Conservation (phyloP, 352 stramenopile genomes). For the Globisporangium polare region DNA sequence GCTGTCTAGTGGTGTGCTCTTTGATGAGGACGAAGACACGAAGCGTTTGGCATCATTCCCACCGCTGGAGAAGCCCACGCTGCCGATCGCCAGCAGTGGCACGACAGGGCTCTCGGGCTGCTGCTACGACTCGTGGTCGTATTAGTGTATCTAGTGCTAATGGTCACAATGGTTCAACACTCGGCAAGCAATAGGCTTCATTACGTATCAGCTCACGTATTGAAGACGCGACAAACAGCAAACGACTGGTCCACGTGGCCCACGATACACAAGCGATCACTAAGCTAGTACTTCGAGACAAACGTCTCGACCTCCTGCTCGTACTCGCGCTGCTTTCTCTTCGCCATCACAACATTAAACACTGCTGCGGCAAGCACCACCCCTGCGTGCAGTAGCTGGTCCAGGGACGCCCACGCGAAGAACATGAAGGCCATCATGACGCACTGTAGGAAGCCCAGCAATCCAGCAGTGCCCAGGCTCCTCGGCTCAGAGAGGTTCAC, state of each 20-base stretch:
- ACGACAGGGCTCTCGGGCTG: conserved; percentile 46
- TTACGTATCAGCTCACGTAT: neutral
- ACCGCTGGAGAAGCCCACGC: conserved; percentile 8
- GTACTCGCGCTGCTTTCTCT: conserved; percentile 26
- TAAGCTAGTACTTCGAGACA: conserved; percentile 11
- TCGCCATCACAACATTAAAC: conserved; percentile 23
- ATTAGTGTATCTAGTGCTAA: neutral
- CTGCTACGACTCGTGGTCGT: conserved; percentile 44
- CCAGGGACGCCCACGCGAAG: conserved; percentile 24
- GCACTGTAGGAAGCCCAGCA: conserved; percentile 38
- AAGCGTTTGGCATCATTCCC: conserved; percentile 22
- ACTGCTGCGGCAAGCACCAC: conserved; percentile 29
- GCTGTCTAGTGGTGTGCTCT: conserved; percentile 33
- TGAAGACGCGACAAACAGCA: neutral
- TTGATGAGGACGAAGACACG: conserved; percentile 37
- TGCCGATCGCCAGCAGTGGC: conserved; percentile 31
- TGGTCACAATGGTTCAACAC: neutral
- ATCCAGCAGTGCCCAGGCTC: conserved; percentile 30
- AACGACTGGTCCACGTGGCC: neutral
- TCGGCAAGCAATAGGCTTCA: conserved; percentile 1
- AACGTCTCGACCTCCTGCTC: conserved; percentile 31
- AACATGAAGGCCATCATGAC: conserved; percentile 34
- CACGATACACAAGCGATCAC: neutral
- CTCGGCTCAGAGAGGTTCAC: conserved; percentile 26
- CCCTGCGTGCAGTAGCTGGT: conserved; percentile 32